Base-by-base conservation (phyloP, 2,329 filamentous ascomycete species). In the Thyridium curvatum region DNA sequence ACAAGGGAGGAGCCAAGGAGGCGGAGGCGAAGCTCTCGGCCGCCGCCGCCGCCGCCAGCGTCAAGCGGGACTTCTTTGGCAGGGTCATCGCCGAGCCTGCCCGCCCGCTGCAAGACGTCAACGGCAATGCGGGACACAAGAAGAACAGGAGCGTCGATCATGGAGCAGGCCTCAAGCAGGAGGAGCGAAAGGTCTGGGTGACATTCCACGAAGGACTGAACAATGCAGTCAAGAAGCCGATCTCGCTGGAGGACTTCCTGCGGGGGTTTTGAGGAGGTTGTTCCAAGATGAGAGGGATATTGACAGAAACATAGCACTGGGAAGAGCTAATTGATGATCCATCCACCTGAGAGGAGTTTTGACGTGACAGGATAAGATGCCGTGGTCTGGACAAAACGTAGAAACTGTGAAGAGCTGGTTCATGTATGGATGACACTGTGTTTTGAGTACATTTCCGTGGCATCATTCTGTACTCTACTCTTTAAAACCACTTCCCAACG, bases 201-300 rank as follows among this genome's bases (percentile, higher is more conserved):
- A 91, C 79, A 46, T 96, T 82, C 59, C 82, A 95, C 53, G 90
- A 96, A 64, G 90, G 90, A 0, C 81, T 88, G 56, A 93, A 88
- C 40, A 95, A 96, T 70, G 90, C 90, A 10, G 90, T 96, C 44
- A 74, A 85, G 59, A 95, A 94, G 59, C 86, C 88, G 3, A 80
- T 96, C 45, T 85, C 85, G 8, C 59, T 95, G 58, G 73, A 77
- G 44, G 90, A 95, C 59, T 75, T 96, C 51, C 64, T 95, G 69
- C 71, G 68, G 40, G 82, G 77, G 3, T 54, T 89, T 41, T 84
- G 60, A 48, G 42, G 21, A 26, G 21, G 21, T 26, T 10, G 21
- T n/a, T n/a, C n/a, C n/a, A n/a, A n/a, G n/a, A n/a, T n/a, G n/a
- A n/a, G n/a, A n/a, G n/a, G n/a, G n/a, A n/a, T n/a, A n/a, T n/a